Base-by-base conservation (phyloP, 2,329 filamentous ascomycete genomes). In the Xylaria digitata region DNA sequence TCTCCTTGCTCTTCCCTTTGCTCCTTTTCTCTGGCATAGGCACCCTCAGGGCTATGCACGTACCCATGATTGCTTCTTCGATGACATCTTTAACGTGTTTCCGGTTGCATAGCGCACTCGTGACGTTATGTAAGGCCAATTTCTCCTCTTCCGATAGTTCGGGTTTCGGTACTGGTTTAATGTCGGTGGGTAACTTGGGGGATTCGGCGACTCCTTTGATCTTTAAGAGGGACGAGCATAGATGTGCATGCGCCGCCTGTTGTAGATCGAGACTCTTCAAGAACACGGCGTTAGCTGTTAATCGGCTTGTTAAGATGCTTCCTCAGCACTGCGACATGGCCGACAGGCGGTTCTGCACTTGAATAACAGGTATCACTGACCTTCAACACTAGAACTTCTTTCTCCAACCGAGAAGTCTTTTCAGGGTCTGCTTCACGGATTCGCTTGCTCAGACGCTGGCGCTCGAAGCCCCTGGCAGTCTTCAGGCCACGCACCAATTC, bases 381-480 rank as follows among this genome's bases (percentile, higher is more conserved):
- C 81, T 87, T 89, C 13, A 89, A 75, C 8, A 87, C 84, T 0
- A 80, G 76, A 50, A 88, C 75, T 74, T 89, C 92, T 40, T 85
- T 84, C 68, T 92, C 86, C 37, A 94, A 80, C 21, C 91, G 83
- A 65, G 82, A 80, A 23, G 86, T 80, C 74, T 89, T 87, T 50
- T 85, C 84, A 8, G 79, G 70, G 1, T 81, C 82, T 59, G 80
- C 79, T 32, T 87, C 85, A 56, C 80, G 83, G 15, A 87, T 78
- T 48, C 85, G 82, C 77, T 88, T 90, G 68, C 90, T 85, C 66
- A 92, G 85, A 70, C 93, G 92, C 80, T 95, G 92, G 52, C 92
- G 86, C 81, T 95, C 92, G 75, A 93, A 91, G 53, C 90, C 89
- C 76, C 92, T 93, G 63, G 89, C 90, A 11, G 85, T 82, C 78